Percentiles rank a stretch among this genome's conserved stretches.
These are phyloP conservation scores for Fomes fomentarius DNA, from an alignment of 1,284 basidiomycete genomes.

Conservation along the genomic window DNA sequence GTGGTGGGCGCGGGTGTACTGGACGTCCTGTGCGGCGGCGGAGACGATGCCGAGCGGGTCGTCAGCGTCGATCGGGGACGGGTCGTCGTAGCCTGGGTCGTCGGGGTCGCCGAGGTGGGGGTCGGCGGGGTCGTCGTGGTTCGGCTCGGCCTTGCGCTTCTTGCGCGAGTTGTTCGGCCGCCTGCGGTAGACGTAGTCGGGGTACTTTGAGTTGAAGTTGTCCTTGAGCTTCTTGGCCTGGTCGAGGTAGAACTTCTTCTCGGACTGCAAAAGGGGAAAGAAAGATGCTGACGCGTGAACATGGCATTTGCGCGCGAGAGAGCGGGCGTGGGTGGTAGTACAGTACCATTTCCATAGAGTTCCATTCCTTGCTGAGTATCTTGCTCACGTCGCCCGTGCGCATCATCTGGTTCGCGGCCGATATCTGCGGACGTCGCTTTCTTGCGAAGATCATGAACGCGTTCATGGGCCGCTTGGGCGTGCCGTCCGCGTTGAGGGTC, in stretches of 20 bases:
- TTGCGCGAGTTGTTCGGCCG: conserved; percentile 83
- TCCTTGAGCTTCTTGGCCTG: conserved; percentile 84
- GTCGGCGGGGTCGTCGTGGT: conserved; percentile 34
- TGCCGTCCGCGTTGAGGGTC: conserved; percentile 80
- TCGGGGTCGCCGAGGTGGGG: conserved; percentile 41
- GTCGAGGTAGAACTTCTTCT: conserved; percentile 85
- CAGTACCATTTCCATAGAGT: conserved; percentile 68
- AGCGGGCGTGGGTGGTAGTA: conserved; percentile 17
- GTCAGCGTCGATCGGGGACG: conserved; percentile 33
- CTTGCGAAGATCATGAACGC: conserved; percentile 90
- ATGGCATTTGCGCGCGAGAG: background rate
- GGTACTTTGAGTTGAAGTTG: conserved; percentile 81
- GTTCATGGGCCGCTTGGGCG: conserved; percentile 86
- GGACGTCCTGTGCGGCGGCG: conserved; percentile 23
- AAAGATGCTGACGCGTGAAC: no score
- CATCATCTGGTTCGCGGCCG: conserved; percentile 81
- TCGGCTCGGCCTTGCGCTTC: conserved; percentile 58
- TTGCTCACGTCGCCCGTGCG: conserved; percentile 86
- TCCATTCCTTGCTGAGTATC: conserved; percentile 82
- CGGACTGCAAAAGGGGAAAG: conserved; percentile 45
- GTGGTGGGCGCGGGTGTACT: conserved; percentile 26
- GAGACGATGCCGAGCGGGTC: conserved; percentile 26
- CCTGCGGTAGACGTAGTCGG: conserved; percentile 84
- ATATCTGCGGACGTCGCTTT: conserved; percentile 77
- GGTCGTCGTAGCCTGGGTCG: conserved; percentile 39